Conservation (phyloP, 2,329 filamentous ascomycete genomes). For the Ascosphaera apis region DNA sequence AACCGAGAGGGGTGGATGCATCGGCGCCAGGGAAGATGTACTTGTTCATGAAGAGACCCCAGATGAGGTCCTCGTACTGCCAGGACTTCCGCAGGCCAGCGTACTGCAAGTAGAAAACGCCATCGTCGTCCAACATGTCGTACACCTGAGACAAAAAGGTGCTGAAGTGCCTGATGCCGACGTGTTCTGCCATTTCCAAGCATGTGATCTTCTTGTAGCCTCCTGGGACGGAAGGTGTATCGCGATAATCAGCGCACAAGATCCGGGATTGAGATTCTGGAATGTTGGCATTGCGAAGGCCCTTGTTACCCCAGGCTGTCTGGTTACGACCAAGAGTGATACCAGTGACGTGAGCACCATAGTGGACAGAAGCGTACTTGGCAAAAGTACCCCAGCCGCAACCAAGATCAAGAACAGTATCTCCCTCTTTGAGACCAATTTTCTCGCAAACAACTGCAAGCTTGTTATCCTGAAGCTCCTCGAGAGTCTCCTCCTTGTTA, state of each 20-base stretch:
- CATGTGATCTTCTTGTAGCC: constrained; percentile 89
- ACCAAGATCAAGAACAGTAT: constrained; percentile 77
- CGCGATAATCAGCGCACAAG: constrained; percentile 91
- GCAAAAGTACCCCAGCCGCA: constrained; percentile 96
- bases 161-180: constrained; percentile 72
- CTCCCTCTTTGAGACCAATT: constrained; percentile 60
- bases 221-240: constrained; percentile 57
- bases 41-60: constrained; percentile 99
- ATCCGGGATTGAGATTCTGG: constrained; percentile 75
- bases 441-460: constrained; percentile 88
- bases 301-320: constrained; percentile 87
- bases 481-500: constrained; percentile 68
- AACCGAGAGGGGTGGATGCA: constrained; percentile 78
- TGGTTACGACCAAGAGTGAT: constrained; percentile 90
- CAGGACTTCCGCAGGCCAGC: constrained; percentile 81
- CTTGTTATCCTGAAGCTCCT: constrained; percentile 97
- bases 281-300: constrained; percentile 60
- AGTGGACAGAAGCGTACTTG: constrained; percentile 80
- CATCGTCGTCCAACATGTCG: constrained; percentile 91
- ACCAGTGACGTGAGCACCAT: constrained; percentile 65
- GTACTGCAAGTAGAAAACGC: constrained; percentile 87
- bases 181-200: constrained; percentile 97
- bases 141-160: constrained; percentile 68
- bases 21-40: constrained; percentile 96
- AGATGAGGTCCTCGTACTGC: constrained; percentile 96